Evolutionary conservation across 441 rosid species (phyloP).

Genomic region (Erodium trifolium): DNA sequence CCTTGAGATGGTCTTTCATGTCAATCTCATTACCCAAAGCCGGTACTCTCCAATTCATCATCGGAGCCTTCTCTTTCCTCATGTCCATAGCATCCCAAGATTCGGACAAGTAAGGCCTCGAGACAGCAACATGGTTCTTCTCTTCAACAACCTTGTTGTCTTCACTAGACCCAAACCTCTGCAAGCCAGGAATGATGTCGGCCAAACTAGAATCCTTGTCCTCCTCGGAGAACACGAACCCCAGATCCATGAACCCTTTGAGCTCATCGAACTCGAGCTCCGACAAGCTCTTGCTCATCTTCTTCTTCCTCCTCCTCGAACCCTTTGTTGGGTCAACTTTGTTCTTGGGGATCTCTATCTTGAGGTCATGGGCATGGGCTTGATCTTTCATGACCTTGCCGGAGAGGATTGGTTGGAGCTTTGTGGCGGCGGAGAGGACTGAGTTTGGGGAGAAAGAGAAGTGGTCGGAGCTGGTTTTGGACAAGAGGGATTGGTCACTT

Average conservation of each 20-base stretch:
- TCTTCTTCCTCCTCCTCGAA: slow-evolving; percentile 11
- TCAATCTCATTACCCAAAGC: slow-evolving; percentile 38
- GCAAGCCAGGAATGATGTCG: slow-evolving; percentile 49
- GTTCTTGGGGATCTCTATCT: background rate
- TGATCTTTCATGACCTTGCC: slow-evolving; percentile 24
- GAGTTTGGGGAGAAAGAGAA: slow-evolving; percentile 36
- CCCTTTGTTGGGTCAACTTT: background rate
- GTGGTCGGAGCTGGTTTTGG: slow-evolving; percentile 17
- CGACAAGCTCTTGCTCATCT: slow-evolving; percentile 41
- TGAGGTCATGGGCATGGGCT: no score
- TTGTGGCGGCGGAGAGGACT: slow-evolving; percentile 25
- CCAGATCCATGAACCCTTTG: slow-evolving; percentile 62
- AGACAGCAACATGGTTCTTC: slow-evolving; percentile 14
- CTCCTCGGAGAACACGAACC: slow-evolving; percentile 56
- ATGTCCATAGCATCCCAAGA: slow-evolving; percentile 52
- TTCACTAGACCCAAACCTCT: slow-evolving; percentile 29
- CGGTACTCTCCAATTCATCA: slow-evolving; percentile 58
- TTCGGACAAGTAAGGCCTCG: slow-evolving; percentile 70
- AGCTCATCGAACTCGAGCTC: slow-evolving; percentile 53
- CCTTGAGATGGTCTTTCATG: slow-evolving; percentile 55
- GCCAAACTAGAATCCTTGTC: slow-evolving; percentile 42
- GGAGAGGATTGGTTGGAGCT: slow-evolving; percentile 42
- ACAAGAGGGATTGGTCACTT: slow-evolving; percentile 38
- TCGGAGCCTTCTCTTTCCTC: slow-evolving; percentile 28
- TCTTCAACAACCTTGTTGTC: slow-evolving; percentile 10